Base-by-base conservation (phyloP, 768 basidiomycete species). In the Kwoniella pini region DNA sequence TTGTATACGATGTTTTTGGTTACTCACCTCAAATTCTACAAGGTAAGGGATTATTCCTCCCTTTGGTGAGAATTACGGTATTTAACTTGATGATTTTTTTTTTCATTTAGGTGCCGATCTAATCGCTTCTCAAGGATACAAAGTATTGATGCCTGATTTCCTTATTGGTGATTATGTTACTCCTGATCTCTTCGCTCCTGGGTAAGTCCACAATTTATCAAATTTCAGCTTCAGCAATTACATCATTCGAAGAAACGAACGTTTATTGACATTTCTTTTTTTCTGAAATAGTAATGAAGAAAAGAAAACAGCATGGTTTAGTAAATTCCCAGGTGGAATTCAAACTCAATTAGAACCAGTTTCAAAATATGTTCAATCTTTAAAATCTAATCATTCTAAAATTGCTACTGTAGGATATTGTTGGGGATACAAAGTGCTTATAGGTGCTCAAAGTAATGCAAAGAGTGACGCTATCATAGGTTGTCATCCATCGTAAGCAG, bases 111-210 rank as follows among this genome's bases (percentile, higher is more conserved):
- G 85, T 28, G 86, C 86, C 42, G 86, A 87, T 68, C 83, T 87
- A 38, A 79, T 87, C 53, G 84, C 85, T 1, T 77, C 82, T 10
- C 75, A 86, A 33, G 82, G 84, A 4, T 83, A 83, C 33, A 81
- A 80, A 19, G 85, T 88, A 28, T 81, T 85, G 69, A 85, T 87
- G 84, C 86, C 86, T 39, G 86, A 87, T 76, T 84, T 87, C 73
- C 84, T 87, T 69, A 82, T 84, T 11, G 76, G 82, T 27, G 74
- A 74, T 30, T 80, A 84, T 1, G 85, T 82, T 69, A 80, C 84
- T 1, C 54, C 76, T 6, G 81, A 81, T 21, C 79, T 81, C 64
- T 85, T 82, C 71, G 83, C 84, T 45, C 59, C 59, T 30, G 59
- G 53, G 76, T 51, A 81, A 79, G 58, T 77, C 84, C 11, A 46